Evolutionary conservation across 768 basidiomycete genomes (phyloP).

Genomic region (Mycena kentingensis): DNA sequence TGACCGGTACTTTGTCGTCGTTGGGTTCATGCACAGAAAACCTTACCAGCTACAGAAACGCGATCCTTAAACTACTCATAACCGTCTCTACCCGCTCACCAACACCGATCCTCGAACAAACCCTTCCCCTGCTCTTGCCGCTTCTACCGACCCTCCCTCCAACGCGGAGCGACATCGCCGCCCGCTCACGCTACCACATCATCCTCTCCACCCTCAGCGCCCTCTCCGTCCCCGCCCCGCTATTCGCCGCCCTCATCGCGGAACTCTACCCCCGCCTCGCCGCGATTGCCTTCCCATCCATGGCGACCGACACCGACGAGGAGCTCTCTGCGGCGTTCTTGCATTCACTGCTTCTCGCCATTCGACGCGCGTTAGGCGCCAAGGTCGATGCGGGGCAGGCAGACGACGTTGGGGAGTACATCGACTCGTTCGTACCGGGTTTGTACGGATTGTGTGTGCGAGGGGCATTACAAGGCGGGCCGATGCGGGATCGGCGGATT

Average conservation of each 20-base stretch:
- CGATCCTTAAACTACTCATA: constrained; percentile 62
- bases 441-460: constrained; percentile 65
- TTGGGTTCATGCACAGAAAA: neutral
- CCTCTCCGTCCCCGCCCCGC: constrained; percentile 69
- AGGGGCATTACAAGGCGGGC: constrained; percentile 38
- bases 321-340: constrained; percentile 82
- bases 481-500: constrained; percentile 51
- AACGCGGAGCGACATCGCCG: constrained; percentile 47
- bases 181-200: constrained; percentile 68
- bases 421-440: constrained; percentile 71
- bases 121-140: constrained; percentile 78
- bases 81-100: constrained; percentile 62
- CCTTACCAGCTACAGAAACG: constrained; percentile 44
- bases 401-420: constrained; percentile 78
- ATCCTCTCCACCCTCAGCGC: constrained; percentile 67
- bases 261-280: constrained; percentile 75
- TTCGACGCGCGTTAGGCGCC: constrained; percentile 58
- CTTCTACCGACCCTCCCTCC: constrained; percentile 73
- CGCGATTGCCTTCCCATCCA: constrained; percentile 21
- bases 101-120: constrained; percentile 67
- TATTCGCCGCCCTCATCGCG: constrained; percentile 85
- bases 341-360: constrained; percentile 75
- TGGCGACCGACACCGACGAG: constrained; percentile 33
- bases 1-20: constrained; percentile 43
- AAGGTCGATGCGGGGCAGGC: constrained; percentile 55